Percentiles rank a stretch among this genome's conserved stretches.
These are phyloP conservation scores for Erigeron philadelphicus DNA, from an alignment of 140 eudicot species.

Conservation along the genomic window DNA sequence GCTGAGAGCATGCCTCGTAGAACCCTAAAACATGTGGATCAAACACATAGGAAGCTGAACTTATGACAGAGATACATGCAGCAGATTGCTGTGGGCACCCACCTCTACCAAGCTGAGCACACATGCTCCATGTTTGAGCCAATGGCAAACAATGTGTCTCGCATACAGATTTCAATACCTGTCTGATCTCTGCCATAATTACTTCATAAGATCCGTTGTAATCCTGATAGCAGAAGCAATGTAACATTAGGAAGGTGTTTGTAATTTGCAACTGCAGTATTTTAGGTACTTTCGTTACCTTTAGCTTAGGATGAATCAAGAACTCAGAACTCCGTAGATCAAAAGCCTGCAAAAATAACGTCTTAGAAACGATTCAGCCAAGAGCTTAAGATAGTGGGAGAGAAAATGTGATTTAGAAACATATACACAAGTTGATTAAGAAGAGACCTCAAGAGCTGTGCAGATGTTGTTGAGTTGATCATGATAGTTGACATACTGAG, in stretches of 20 bases:
- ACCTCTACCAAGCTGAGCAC: slow-evolving; percentile 44
- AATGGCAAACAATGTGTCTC: slow-evolving; percentile 45
- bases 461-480: neutral
- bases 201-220: slow-evolving; percentile 28
- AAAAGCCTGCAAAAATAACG: slow-evolving; percentile 35
- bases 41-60: slow-evolving; percentile 47
- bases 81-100: slow-evolving; percentile 34
- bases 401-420: neutral
- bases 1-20: slow-evolving; percentile 50
- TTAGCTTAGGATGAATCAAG: slow-evolving; percentile 25
- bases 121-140: slow-evolving; percentile 65
- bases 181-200: slow-evolving; percentile 39
- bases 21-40: slow-evolving; percentile 41
- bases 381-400: neutral
- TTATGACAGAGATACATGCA: slow-evolving; percentile 39
- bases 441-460: neutral
- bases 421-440: slow-evolving; percentile 2
- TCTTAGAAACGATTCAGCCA: neutral
- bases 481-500: slow-evolving; percentile 3
- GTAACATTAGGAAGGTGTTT: neutral
- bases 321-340: slow-evolving; percentile 38
- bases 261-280: neutral
- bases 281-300: slow-evolving; percentile 24
- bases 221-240: slow-evolving; percentile 26
- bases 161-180: slow-evolving; percentile 45